Evolutionary conservation across 441 rosid species (phyloP).

Genomic region (Oxalis stricta): DNA sequence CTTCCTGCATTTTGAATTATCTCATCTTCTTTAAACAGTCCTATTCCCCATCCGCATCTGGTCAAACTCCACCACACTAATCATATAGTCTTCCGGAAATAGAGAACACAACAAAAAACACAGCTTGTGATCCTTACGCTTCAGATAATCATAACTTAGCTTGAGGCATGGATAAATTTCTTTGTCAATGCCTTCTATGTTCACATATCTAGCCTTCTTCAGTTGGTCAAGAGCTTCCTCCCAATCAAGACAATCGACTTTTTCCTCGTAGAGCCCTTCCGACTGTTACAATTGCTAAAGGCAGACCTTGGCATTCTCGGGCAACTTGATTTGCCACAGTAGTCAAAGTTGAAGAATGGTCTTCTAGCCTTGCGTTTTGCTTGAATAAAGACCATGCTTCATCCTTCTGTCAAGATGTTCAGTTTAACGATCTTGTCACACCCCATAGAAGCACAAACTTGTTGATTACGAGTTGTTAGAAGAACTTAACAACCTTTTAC

Average conservation of each 20-base stretch:
- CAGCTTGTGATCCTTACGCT: not conserved
- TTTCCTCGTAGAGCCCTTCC: constrained; percentile 8
- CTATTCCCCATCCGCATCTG: constrained; percentile 1
- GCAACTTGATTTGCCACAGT: not conserved
- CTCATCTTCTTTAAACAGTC: not conserved
- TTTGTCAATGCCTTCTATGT: not conserved
- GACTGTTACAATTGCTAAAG: constrained; percentile 3
- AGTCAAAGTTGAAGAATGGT: not conserved
- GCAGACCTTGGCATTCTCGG: constrained; percentile 5
- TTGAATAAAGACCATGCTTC: constrained; percentile 13
- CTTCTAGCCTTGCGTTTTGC: not conserved
- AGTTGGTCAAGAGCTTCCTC: constrained; percentile 4
- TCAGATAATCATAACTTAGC: constrained; percentile 9
- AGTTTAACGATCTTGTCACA: no score
- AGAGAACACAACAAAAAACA: constrained; percentile 8
- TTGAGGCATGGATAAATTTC: not conserved
- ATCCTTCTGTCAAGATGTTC: not conserved
- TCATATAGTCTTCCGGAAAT: not conserved
- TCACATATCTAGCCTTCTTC: not conserved
- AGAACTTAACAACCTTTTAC: constrained; percentile 6
- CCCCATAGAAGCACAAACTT: no score
- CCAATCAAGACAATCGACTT: constrained; percentile 1
- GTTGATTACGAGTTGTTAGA: constrained; percentile 11
- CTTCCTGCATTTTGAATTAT: not conserved
- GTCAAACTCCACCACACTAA: no score